Percentiles rank a stretch among this genome's conserved stretches.
Evolutionary conservation across 805 yeast genomes (phyloP).

Genomic region (Suhomyces kilbournensis): DNA sequence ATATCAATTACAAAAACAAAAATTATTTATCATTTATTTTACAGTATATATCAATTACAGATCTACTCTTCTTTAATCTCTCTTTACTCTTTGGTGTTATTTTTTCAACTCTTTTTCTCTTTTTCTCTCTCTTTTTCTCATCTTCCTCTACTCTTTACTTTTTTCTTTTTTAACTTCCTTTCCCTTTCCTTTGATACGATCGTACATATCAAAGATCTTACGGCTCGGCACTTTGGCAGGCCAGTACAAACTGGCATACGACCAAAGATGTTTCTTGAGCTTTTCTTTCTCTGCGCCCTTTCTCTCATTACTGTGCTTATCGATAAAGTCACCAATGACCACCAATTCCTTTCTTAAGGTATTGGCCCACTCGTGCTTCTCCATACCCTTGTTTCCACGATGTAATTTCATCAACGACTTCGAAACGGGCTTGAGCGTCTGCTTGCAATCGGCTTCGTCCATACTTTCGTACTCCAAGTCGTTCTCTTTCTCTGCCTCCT

Average conservation of each 20-base stretch:
- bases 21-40: no score
- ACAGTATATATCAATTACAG: background rate
- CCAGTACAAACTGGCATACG: slow-evolving; percentile 82
- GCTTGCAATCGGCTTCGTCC: slow-evolving; percentile 72
- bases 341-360: slow-evolving; percentile 64
- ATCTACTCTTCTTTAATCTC: background rate
- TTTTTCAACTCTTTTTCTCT: no score
- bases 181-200: slow-evolving; percentile 40
- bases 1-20: no score
- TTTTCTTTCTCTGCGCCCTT: slow-evolving; percentile 26
- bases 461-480: slow-evolving; percentile 67
- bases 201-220: slow-evolving; percentile 75
- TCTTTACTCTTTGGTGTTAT: background rate
- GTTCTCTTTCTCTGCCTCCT: slow-evolving; percentile 16
- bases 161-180: slow-evolving; percentile 2
- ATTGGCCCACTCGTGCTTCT: slow-evolving; percentile 74
- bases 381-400: slow-evolving; percentile 70
- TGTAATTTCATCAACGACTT: slow-evolving; percentile 63
- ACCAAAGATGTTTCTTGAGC: slow-evolving; percentile 70
- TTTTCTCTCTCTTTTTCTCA: background rate
- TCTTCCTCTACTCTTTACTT: background rate
- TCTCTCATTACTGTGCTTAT: slow-evolving; percentile 24
- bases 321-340: slow-evolving; percentile 73
- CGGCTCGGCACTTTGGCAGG: slow-evolving; percentile 77
- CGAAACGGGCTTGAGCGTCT: slow-evolving; percentile 61